Evolutionary conservation across 768 basidiomycete species (phyloP), one percentile per base, ranked within the genome.

Genomic region (Leccinum longicurvipes): DNA sequence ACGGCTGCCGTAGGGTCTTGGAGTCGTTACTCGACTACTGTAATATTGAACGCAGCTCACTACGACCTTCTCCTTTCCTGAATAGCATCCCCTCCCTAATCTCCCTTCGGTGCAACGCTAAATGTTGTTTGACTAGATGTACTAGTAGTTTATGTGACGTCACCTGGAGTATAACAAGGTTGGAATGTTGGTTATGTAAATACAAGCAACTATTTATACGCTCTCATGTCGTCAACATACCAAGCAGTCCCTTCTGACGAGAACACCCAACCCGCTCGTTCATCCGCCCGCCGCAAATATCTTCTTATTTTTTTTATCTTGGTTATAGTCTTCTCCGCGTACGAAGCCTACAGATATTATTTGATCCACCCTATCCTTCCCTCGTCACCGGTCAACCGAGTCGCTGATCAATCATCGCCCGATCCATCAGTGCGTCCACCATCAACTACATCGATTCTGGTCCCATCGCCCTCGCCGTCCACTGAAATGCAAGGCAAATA

Each of bases 1-100:
- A 49, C 19, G 6, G 46, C 24, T 51, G 3, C 56, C 28, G 4
- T 50, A 91, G 89, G 89, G 89, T 15, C 79, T 91, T 54, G 89
- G 89, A 10, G 86, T 90, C 12, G 82, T 91, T 63, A 91, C 89
- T 1, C 79, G 77, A 56, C 65, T 91, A 60, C 59, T 88, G 61
- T 87, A 63, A 81, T 48, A 8, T 32, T 17, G 15, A 49, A 21
- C 17, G 19, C 19, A 23, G n/a, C 29, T 15, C 27, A 6, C 24
- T 15, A 8, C 15, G 11, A 23, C 27, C 4, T 27, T 27, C 15
- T 46, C 25, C 17, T 8, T 28, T 9, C 23, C 23, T 17, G 9
- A 10, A 9, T 9, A n/a, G 6, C 44, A 14, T 45, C 14, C 10
- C 23, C 24, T 11, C 44, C 44, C 19, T 45, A 9, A 9, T 21